Conservation (phyloP, 2,329 filamentous ascomycete genomes). For the Blastomyces parvus region DNA sequence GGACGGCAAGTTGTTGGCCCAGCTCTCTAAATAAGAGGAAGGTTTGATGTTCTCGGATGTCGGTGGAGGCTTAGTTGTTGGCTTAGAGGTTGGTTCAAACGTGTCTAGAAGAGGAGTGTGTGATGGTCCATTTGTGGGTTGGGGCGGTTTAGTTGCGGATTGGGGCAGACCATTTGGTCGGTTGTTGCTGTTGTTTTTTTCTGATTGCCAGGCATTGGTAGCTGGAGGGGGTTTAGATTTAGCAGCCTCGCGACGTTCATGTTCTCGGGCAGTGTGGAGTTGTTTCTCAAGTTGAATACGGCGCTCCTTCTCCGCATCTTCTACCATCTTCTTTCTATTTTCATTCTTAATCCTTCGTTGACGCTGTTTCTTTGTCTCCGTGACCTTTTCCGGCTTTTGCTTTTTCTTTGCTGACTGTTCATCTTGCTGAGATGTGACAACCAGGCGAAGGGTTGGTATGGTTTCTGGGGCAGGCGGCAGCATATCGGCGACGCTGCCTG, state of each 20-base stretch:
- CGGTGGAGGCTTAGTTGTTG: constrained; percentile 4
- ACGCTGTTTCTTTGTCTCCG: constrained; percentile 88
- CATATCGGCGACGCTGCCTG: constrained; percentile 79
- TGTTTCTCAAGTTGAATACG: constrained; percentile 71
- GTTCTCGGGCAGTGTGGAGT: constrained; percentile 67
- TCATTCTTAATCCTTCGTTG: constrained; percentile 87
- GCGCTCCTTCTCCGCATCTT: constrained; percentile 69
- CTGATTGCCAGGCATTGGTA: constrained; percentile 44
- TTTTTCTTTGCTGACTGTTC: constrained; percentile 50
- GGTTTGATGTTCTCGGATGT: constrained; percentile 14
- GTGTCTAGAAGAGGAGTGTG: constrained; percentile 34
- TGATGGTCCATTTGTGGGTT: constrained; percentile 11
- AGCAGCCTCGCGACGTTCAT: constrained; percentile 67
- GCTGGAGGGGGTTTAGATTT: constrained; percentile 34
- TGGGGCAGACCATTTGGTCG: constrained; percentile 20
- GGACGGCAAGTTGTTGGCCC: constrained; percentile 43
- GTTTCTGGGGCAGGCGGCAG: constrained; percentile 63
- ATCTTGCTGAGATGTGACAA: constrained; percentile 49
- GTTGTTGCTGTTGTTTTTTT: constrained; percentile 24
- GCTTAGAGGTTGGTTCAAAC: constrained; percentile 26
- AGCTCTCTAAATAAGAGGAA: constrained; percentile 26
- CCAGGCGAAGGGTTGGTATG: constrained; percentile 63
- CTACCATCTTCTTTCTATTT: constrained; percentile 61
- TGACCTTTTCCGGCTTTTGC: constrained; percentile 52
- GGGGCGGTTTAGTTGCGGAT: too few species aligned